A percentile compares a stretch with the other conserved stretches of the same genome.
phyloP scores from a whole-genome alignment of 345 rosid genomes.

The Syzygium aromaticum region DNA sequence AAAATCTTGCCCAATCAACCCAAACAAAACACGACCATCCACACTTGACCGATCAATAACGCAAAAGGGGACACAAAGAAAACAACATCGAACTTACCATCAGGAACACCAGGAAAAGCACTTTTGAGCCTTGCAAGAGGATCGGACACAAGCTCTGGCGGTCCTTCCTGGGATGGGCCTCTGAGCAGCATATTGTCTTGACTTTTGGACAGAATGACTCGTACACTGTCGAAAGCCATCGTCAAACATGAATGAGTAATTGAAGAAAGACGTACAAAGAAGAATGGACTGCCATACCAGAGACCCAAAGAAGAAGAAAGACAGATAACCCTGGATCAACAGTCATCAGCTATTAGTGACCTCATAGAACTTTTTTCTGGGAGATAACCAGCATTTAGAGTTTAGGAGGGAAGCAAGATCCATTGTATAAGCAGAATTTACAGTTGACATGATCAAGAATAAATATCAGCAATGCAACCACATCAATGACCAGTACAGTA shows the following conservation, averaged over 20 bases:
- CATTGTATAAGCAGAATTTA: neutral
- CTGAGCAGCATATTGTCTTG: constrained; percentile 28
- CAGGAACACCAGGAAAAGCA: constrained; percentile 21
- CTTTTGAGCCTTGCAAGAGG: constrained; percentile 22
- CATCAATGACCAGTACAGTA: neutral
- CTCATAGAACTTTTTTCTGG: neutral
- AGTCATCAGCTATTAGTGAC: neutral
- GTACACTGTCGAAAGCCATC: constrained; percentile 14
- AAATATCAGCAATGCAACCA: neutral
- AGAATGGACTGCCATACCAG: neutral
- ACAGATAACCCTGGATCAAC: neutral
- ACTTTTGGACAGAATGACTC: constrained; percentile 26
- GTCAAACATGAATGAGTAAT: neutral
- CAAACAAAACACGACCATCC: neutral
- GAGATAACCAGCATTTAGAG: neutral
- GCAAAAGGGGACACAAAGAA: neutral
- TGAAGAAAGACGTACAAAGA: neutral
- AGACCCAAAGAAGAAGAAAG: neutral
- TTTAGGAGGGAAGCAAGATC: neutral
- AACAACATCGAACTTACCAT: constrained; percentile 23
- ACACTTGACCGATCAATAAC: neutral
- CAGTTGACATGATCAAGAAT: neutral
- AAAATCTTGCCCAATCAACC: neutral
- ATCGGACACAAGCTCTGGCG: constrained; percentile 29
- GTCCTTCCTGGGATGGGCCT: constrained; percentile 39